Evolutionary conservation across 306 rosid species (phyloP).

Genomic region (Abrus pulchellus): DNA sequence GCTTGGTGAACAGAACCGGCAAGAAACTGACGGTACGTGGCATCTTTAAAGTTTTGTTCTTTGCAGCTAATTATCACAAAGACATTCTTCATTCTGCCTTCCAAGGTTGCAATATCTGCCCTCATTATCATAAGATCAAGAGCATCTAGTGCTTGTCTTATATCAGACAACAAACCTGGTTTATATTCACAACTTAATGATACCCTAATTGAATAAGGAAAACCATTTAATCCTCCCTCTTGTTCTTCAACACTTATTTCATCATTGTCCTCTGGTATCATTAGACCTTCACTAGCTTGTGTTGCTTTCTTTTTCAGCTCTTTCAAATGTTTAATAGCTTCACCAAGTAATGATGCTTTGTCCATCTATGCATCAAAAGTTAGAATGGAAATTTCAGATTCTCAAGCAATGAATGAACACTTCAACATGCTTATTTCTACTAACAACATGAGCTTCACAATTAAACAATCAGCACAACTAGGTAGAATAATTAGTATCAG

Average conservation of each 20-base stretch:
- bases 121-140: conserved; percentile 65
- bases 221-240: conserved; percentile 59
- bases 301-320: conserved; percentile 67
- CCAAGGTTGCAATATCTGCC: conserved; percentile 73
- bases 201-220: conserved; percentile 65
- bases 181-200: conserved; percentile 74
- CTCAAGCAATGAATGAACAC: conserved; percentile 1
- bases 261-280: conserved; percentile 70
- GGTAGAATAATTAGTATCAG: conserved; percentile 9
- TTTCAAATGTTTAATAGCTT: conserved; percentile 69
- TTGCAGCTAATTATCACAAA: conserved; percentile 63
- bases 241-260: conserved; percentile 77
- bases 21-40: conserved; percentile 57
- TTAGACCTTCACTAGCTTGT: conserved; percentile 61
- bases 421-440: conserved; percentile 10
- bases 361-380: conserved; percentile 67
- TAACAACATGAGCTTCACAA: neutral
- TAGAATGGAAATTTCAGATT: neutral
- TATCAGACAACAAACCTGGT: conserved; percentile 71
- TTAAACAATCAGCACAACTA: conserved; percentile 14
- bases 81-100: conserved; percentile 75
- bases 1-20: conserved; percentile 69
- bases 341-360: conserved; percentile 79
- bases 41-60: conserved; percentile 54
- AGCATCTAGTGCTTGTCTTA: conserved; percentile 66